Evolutionary conservation across 2,329 filamentous ascomycete genomes (phyloP).

Genomic region (Sphaerulina musiva): DNA sequence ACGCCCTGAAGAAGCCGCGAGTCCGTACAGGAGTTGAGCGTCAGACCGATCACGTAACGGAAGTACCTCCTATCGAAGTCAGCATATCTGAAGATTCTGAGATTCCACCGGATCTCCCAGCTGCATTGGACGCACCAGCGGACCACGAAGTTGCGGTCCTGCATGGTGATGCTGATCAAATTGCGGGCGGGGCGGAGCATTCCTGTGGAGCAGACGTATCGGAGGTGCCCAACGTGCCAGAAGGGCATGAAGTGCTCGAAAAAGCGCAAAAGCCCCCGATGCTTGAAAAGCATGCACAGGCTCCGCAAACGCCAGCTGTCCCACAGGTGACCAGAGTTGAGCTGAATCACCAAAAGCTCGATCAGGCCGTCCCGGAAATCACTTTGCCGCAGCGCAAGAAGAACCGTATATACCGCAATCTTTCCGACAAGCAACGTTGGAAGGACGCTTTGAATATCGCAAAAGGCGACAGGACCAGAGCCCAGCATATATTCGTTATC

Average conservation of each 20-base stretch:
- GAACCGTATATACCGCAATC: background rate
- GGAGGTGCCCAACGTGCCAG: background rate
- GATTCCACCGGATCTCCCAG: too few relatives aligned
- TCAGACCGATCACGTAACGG: background rate
- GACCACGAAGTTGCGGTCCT: too few relatives aligned
- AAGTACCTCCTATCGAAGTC: background rate
- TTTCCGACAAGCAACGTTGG: conserved; percentile 9
- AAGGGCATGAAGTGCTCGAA: background rate
- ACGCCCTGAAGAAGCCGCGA: background rate
- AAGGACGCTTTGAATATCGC: conserved; percentile 9
- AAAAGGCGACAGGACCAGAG: conserved; percentile 2
- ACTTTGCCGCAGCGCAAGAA: conserved; percentile 3
- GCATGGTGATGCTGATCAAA: too few relatives aligned
- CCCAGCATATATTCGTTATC: conserved; percentile 3
- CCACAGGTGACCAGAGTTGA: background rate
- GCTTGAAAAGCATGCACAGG: background rate
- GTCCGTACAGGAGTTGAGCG: background rate
- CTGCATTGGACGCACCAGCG: too few relatives aligned
- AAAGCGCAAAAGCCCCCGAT: background rate
- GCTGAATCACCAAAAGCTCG: background rate
- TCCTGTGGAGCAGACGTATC: too few relatives aligned
- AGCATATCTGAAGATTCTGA: too few relatives aligned
- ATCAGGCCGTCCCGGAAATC: background rate
- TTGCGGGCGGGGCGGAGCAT: too few relatives aligned
- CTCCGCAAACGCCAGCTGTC: background rate